Conservation (phyloP, 176 grass and related monocot genomes). For the Paspalum notatum region DNA sequence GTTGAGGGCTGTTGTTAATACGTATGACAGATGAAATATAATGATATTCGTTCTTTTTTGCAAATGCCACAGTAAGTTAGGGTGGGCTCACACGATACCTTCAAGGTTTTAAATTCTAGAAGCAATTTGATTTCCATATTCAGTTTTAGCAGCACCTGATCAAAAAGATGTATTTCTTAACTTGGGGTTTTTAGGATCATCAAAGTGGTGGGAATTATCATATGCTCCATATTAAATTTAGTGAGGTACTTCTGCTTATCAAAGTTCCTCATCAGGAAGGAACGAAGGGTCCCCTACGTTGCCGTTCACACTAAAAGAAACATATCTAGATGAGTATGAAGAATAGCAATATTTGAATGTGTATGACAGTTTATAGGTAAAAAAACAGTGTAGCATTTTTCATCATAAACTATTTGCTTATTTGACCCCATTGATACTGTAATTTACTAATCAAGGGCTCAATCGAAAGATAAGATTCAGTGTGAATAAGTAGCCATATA, state of each 20-base stretch:
- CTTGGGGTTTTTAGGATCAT: constrained; percentile 6
- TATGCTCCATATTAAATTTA: background rate
- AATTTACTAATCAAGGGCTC: background rate
- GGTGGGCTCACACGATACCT: background rate
- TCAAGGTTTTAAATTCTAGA: background rate
- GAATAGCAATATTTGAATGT: background rate
- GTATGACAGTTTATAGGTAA: background rate
- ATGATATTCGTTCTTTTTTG: background rate
- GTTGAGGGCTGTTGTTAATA: background rate
- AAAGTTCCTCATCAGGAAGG: constrained; percentile 3
- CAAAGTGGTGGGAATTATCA: background rate
- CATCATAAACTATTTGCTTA: background rate
- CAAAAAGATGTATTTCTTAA: background rate
- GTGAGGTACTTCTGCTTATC: background rate
- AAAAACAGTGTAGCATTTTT: background rate
- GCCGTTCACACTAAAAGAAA: background rate
- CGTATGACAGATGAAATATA: background rate
- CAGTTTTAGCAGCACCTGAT: background rate
- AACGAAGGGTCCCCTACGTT: background rate
- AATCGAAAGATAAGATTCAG: background rate
- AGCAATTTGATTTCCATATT: background rate
- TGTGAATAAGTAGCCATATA: background rate
- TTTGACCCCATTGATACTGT: background rate
- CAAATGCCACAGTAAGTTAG: background rate
- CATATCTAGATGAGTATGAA: background rate